Evolutionary conservation across 148 eudicot genomes (phyloP).

Genomic region (Cornus kousa): DNA sequence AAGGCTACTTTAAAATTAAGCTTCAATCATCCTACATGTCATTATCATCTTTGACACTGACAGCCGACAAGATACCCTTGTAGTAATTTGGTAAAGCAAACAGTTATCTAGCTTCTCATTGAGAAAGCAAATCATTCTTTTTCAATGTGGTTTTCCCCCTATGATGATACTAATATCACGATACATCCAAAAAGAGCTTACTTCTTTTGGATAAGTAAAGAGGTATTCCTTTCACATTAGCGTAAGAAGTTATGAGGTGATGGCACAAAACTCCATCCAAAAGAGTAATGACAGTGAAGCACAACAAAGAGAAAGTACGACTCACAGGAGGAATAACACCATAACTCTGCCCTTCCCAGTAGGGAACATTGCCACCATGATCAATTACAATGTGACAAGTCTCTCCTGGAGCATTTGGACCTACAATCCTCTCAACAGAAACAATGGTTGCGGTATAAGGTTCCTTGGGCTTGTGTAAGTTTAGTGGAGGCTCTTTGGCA

Average conservation of each 20-base stretch:
- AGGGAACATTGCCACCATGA: slow-evolving; percentile 90
- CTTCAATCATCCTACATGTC: too few relatives aligned
- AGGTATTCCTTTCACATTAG: background rate
- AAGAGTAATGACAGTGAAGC: background rate
- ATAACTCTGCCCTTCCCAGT: slow-evolving; percentile 98
- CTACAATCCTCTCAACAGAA: slow-evolving; percentile 89
- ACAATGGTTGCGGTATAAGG: slow-evolving; percentile 85
- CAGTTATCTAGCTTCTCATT: too few relatives aligned
- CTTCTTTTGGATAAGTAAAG: too few relatives aligned
- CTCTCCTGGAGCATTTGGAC: slow-evolving; percentile 93
- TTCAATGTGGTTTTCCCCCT: background rate
- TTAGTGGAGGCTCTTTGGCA: slow-evolving; percentile 74
- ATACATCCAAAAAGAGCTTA: background rate
- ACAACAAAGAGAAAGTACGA: slow-evolving; percentile 9
- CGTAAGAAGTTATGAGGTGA: background rate
- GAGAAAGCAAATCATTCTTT: too few relatives aligned
- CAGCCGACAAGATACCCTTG: too few relatives aligned
- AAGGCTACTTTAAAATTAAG: background rate
- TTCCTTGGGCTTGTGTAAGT: slow-evolving; percentile 70
- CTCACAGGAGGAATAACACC: slow-evolving; percentile 92
- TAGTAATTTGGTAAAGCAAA: too few relatives aligned
- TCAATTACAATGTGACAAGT: slow-evolving; percentile 94
- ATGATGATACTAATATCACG: background rate
- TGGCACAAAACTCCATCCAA: background rate
- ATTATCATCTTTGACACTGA: too few relatives aligned